Base-by-base conservation (phyloP, 2,329 filamentous ascomycete species). In the Grosmannia penicillata region DNA sequence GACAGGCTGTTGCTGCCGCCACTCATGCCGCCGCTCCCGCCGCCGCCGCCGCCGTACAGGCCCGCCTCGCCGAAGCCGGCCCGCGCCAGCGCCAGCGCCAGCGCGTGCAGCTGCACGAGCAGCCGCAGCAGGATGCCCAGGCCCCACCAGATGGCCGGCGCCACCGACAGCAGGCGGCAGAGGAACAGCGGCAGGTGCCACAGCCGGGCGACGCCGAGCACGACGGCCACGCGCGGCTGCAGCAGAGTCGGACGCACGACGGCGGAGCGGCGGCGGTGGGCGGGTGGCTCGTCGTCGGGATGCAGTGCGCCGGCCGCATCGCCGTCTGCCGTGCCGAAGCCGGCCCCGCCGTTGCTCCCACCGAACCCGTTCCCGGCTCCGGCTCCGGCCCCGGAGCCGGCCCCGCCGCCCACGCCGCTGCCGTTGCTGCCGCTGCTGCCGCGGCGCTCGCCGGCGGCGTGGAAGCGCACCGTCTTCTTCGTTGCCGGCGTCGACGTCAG, bases 171-270 rank as follows among this genome's bases (percentile, higher is more conserved):
- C 19, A 80, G 72, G n/a, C 83, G 75, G 48, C 80, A 77, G 45
- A 78, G 63, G 45, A 85, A 74, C 39, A 89, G 68, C 41, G 78
- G 77, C 30, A 80, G 65, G 54, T 87, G 78, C 78, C 82, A 89
- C 44, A 66, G 67, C 45, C 67, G 66, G 38, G 79, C 75, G 14
- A 91, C 73, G 37, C 82, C 82, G 33, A 89, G 68, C 24, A 84
- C 71, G 49, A 86, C 80, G 45, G 82, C 82, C 40, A 89, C 75
- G 40, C 82, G 80, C 11, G 82, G 82, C 51, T 86, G 81, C 31
- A 85, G 65, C 37, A 78, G 61, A 14, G 70, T 52, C 8, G 56
- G 53, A 11, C 47, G 48, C 7, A 49, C 49, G 4, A 48, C 37
- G 7, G 40, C 34, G 10, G 19, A 26, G 37, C 40, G 37, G 36